phyloP scores from a whole-genome alignment of 768 basidiomycete species.

The Pulveroboletus sp. region DNA sequence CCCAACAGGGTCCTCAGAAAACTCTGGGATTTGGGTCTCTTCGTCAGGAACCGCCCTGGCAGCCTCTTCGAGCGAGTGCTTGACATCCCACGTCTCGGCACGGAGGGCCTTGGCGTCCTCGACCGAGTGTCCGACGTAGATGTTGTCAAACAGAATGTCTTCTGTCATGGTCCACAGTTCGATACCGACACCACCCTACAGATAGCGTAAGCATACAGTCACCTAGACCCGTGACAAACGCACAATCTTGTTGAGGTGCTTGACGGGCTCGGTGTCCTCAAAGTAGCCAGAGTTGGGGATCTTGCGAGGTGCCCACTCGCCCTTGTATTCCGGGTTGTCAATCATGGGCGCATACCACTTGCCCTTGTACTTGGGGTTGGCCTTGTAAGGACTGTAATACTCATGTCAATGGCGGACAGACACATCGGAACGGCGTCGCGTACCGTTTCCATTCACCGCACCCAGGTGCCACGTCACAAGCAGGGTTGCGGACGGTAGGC shows the following conservation, averaged over 20 bases:
- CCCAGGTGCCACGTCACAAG: slow-evolving; percentile 84
- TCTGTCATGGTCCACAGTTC: slow-evolving; percentile 99
- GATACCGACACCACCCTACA: slow-evolving; percentile 87
- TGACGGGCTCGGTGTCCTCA: slow-evolving; percentile 80
- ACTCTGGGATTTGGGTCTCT: slow-evolving; percentile 41
- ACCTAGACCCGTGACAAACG: slow-evolving; percentile 21
- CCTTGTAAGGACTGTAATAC: slow-evolving; percentile 64
- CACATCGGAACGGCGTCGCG: background rate
- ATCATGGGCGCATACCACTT: slow-evolving; percentile 95
- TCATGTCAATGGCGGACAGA: background rate
- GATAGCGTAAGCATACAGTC: slow-evolving; percentile 1
- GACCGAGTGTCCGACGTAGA: slow-evolving; percentile 89
- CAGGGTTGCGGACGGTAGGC: slow-evolving; percentile 85
- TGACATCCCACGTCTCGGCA: slow-evolving; percentile 85
- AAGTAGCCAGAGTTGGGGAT: slow-evolving; percentile 90
- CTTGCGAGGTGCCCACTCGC: slow-evolving; percentile 87
- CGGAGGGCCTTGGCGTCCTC: slow-evolving; percentile 83
- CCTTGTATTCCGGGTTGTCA: slow-evolving; percentile 97
- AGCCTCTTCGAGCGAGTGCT: slow-evolving; percentile 76
- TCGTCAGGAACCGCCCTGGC: slow-evolving; percentile 44
- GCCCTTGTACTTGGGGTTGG: slow-evolving; percentile 95
- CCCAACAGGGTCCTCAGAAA: slow-evolving; percentile 70
- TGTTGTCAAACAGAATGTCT: slow-evolving; percentile 89
- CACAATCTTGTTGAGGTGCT: slow-evolving; percentile 82
- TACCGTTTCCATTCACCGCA: slow-evolving; percentile 94